phyloP scores from a whole-genome alignment of 2,329 filamentous ascomycete genomes.

The Mycosphaerelloides madeirae region DNA sequence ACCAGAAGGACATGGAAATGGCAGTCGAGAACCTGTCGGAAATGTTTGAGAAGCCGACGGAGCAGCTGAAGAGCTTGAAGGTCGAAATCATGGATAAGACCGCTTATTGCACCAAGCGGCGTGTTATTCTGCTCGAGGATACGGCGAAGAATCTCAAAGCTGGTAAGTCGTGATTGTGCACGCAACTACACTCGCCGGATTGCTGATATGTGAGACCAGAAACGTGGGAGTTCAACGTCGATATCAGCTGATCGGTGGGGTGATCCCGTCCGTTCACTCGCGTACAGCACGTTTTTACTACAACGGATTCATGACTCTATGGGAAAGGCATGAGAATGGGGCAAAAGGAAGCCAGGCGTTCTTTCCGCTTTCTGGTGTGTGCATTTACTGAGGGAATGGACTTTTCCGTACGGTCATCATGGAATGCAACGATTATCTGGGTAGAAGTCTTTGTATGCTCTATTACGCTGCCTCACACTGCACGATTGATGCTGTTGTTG shows the following conservation, averaged over 20 bases:
- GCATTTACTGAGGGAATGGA: too few relatives aligned
- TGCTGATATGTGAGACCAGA: conserved; percentile 15
- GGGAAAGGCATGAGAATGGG: too few relatives aligned
- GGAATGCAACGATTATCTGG: too few relatives aligned
- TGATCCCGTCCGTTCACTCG: too few relatives aligned
- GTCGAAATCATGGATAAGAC: conserved; percentile 99
- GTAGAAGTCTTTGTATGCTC: too few relatives aligned
- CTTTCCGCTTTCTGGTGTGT: too few relatives aligned
- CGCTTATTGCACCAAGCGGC: conserved; percentile 87
- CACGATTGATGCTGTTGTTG: too few relatives aligned
- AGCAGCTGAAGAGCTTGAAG: conserved; percentile 78
- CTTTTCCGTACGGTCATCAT: too few relatives aligned
- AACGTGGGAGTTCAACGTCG: conserved; percentile 35
- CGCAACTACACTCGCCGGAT: too few relatives aligned
- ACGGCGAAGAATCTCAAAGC: conserved; percentile 88
- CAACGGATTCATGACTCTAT: background rate
- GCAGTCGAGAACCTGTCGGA: conserved; percentile 95
- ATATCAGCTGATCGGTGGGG: conserved; percentile 10
- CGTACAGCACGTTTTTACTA: too few relatives aligned
- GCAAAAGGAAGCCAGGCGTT: too few relatives aligned
- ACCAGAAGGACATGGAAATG: conserved; percentile 96
- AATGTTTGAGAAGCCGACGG: conserved; percentile 97
- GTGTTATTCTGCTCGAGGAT: conserved; percentile 83
- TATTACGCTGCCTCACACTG: too few relatives aligned
- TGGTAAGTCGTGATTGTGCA: conserved; percentile 52